Conservation (phyloP, 2,329 filamentous ascomycete species). For the Calcarisporium arbuscula region DNA sequence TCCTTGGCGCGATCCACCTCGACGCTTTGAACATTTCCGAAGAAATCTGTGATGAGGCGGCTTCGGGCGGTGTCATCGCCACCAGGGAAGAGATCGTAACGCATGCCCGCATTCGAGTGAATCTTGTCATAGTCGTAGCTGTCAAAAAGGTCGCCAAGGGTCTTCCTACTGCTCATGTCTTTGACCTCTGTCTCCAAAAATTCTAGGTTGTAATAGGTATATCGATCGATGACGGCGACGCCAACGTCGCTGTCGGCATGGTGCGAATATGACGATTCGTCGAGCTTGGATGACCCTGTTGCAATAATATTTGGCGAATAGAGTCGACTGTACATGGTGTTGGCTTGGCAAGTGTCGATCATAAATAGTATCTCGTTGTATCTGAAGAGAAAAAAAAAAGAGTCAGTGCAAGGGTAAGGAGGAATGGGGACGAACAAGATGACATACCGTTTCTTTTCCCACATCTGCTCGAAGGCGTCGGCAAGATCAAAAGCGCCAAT, state of each 20-base stretch:
- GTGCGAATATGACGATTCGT: slow-evolving; percentile 95
- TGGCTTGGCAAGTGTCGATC: slow-evolving; percentile 99
- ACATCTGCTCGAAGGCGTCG: slow-evolving; percentile 98
- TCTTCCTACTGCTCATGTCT: slow-evolving; percentile 80
- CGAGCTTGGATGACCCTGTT: slow-evolving; percentile 91
- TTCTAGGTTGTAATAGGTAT: slow-evolving; percentile 97
- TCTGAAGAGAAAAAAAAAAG: slow-evolving; percentile 29
- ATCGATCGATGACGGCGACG: slow-evolving; percentile 95
- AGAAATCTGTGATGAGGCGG: slow-evolving; percentile 90
- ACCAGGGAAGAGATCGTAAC: slow-evolving; percentile 91
- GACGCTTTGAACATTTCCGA: slow-evolving; percentile 95
- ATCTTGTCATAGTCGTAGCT: slow-evolving; percentile 94
- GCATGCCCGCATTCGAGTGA: slow-evolving; percentile 82
- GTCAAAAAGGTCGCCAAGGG: slow-evolving; percentile 89
- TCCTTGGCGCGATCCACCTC: slow-evolving; percentile 68
- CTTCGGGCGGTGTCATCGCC: slow-evolving; percentile 71
- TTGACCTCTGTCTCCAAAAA: slow-evolving; percentile 89
- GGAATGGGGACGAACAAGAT: neutral
- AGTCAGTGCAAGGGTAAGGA: slow-evolving; percentile 6
- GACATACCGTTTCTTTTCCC: slow-evolving; percentile 89
- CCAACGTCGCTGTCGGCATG: slow-evolving; percentile 97
- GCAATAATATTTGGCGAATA: slow-evolving; percentile 98
- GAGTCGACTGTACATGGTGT: slow-evolving; percentile 98
- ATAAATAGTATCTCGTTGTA: slow-evolving; percentile 99
- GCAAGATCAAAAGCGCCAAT: slow-evolving; percentile 94